Evolutionary conservation across 257 asterid genomes (phyloP).

Genomic region (Echites panduratus): DNA sequence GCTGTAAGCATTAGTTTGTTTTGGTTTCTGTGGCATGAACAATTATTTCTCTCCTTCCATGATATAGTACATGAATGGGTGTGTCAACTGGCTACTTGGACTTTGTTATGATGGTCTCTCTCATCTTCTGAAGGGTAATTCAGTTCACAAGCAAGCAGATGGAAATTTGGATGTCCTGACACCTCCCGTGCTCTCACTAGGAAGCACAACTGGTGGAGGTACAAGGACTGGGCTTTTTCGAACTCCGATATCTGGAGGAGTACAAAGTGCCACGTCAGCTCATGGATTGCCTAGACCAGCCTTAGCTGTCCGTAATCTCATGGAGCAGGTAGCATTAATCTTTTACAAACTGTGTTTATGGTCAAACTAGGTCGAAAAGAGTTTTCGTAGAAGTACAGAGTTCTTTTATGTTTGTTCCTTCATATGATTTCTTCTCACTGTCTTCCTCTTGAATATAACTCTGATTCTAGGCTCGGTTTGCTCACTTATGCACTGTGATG

Average conservation of each 20-base stretch:
- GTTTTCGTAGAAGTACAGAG: not conserved
- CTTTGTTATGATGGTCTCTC: conserved; percentile 57
- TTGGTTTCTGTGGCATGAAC: conserved; percentile 9
- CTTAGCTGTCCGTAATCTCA: conserved; percentile 90
- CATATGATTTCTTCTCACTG: not conserved
- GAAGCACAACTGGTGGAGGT: conserved; percentile 54
- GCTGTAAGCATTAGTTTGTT: not conserved
- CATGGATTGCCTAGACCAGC: conserved; percentile 95
- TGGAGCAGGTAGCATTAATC: conserved; percentile 74
- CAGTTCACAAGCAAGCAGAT: conserved; percentile 33
- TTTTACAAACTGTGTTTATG: not conserved
- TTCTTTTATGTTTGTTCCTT: conserved; percentile 1
- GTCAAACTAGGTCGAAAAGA: not conserved
- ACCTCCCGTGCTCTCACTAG: conserved; percentile 38
- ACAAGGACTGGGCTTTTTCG: conserved; percentile 95
- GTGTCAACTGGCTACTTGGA: conserved; percentile 37
- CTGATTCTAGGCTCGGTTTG: conserved; percentile 83
- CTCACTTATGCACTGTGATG: conserved; percentile 94
- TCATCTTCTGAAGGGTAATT: conserved; percentile 70
- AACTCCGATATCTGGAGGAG: conserved; percentile 98
- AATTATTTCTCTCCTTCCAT: conserved; percentile 27
- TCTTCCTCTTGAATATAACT: conserved; percentile 10
- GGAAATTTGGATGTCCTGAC: conserved; percentile 25
- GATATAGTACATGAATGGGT: conserved; percentile 39
- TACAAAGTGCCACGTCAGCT: conserved; percentile 96